phyloP scores from a whole-genome alignment of 306 rosid genomes.

The Sicyos baderoa region DNA sequence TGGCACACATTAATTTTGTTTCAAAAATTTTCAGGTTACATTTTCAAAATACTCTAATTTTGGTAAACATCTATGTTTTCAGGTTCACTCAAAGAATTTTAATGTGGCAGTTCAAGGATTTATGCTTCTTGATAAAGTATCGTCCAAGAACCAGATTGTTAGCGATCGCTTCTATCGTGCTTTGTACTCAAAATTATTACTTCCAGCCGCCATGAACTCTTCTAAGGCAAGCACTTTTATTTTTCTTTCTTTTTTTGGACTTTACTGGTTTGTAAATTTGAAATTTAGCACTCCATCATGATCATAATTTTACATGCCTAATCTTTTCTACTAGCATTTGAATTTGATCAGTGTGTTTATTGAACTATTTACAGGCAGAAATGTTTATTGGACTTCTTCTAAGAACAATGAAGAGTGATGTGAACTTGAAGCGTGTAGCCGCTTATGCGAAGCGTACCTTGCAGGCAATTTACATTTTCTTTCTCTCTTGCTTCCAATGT shows the following conservation, averaged over 20 bases:
- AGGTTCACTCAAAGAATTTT: slow-evolving; percentile 92
- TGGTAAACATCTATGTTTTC: slow-evolving; percentile 22
- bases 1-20: not conserved
- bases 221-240: slow-evolving; percentile 62
- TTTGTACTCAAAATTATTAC: slow-evolving; percentile 73
- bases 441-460: slow-evolving; percentile 78
- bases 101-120: slow-evolving; percentile 90
- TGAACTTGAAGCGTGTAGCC: slow-evolving; percentile 76
- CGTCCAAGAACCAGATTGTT: slow-evolving; percentile 81
- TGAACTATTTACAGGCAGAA: slow-evolving; percentile 51
- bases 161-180: slow-evolving; percentile 92
- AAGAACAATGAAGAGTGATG: slow-evolving; percentile 86
- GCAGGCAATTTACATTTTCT: slow-evolving; percentile 45
- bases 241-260: not conserved
- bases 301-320: not conserved
- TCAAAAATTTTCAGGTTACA: not conserved
- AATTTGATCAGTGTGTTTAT: not conserved
- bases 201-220: slow-evolving; percentile 83
- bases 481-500: not conserved
- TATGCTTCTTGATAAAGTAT: slow-evolving; percentile 91
- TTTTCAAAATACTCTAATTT: not conserved
- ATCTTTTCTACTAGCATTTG: not conserved
- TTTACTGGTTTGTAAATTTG: not conserved
- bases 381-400: slow-evolving; percentile 86
- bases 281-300: not conserved